phyloP scores from a whole-genome alignment of 2,329 filamentous ascomycete species.

The Venturia carpophila region DNA sequence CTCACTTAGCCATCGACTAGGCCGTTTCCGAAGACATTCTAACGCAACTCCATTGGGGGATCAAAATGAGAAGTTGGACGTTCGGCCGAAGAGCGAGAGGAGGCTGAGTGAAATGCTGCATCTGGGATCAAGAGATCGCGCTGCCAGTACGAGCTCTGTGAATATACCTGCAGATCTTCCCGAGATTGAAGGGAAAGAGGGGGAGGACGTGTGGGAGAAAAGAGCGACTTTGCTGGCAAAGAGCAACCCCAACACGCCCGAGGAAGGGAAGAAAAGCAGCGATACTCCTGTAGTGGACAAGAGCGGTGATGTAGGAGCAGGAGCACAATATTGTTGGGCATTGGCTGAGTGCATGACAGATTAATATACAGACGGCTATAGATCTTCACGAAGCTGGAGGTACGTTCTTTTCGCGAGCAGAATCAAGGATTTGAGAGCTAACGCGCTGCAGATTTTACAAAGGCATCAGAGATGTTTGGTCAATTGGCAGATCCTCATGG shows the following conservation, averaged over 20 bases:
- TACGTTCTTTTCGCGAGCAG: slow-evolving; percentile 25
- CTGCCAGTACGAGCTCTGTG: slow-evolving; percentile 52
- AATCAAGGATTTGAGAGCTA: neutral
- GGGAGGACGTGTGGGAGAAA: slow-evolving; percentile 71
- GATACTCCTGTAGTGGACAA: slow-evolving; percentile 32
- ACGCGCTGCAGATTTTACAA: slow-evolving; percentile 50
- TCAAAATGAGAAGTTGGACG: slow-evolving; percentile 17
- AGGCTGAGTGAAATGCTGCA: slow-evolving; percentile 64
- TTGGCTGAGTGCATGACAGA: slow-evolving; percentile 13
- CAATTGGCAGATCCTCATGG: slow-evolving; percentile 73
- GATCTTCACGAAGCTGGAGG: slow-evolving; percentile 76
- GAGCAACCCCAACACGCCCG: slow-evolving; percentile 38
- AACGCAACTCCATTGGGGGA: slow-evolving; percentile 22
- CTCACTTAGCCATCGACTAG: neutral
- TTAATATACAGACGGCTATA: slow-evolving; percentile 87
- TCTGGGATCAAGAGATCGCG: slow-evolving; percentile 44
- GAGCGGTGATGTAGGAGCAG: slow-evolving; percentile 32
- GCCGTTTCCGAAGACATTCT: slow-evolving; percentile 14
- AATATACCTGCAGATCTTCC: slow-evolving; percentile 76
- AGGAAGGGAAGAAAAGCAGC: slow-evolving; percentile 24
- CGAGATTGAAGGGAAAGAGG: slow-evolving; percentile 50
- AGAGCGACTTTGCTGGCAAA: slow-evolving; percentile 81
- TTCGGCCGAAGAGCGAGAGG: slow-evolving; percentile 28
- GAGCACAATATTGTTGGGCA: neutral
- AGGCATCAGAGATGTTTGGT: slow-evolving; percentile 79